Evolutionary conservation across 164 flowering plant species (phyloP).

Genomic region (Magnolia changhungtana): DNA sequence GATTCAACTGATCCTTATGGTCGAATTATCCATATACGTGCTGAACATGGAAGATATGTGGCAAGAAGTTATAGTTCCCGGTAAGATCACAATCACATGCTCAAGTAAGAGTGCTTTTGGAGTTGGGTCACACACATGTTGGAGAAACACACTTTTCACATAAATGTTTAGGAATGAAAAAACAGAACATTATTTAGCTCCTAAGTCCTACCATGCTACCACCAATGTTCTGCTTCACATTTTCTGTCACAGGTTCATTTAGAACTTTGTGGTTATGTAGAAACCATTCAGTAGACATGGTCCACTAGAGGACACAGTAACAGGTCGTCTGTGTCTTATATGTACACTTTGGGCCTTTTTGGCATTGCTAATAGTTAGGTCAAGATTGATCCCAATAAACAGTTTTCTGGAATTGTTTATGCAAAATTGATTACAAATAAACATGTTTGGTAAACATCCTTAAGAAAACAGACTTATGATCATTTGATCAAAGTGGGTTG

Average conservation of each 20-base stretch:
- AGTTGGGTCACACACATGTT: not conserved
- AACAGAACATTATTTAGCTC: not conserved
- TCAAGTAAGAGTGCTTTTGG: not conserved
- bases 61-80: constrained; percentile 89
- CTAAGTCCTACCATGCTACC: not conserved
- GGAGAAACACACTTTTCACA: not conserved
- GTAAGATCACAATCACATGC: constrained; percentile 35
- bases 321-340: not conserved
- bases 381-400: too few species aligned
- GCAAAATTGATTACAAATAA: not conserved
- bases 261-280: not conserved
- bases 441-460: too few species aligned
- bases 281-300: not conserved
- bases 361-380: too few species aligned
- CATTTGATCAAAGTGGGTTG: too few species aligned
- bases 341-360: too few species aligned
- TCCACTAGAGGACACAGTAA: not conserved
- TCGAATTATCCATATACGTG: constrained; percentile 73
- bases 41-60: constrained; percentile 94
- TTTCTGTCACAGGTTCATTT: not conserved
- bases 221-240: not conserved
- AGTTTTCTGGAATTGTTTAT: not conserved
- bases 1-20: constrained; percentile 72
- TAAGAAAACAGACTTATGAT: too few species aligned
- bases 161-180: constrained; percentile 1